phyloP scores from a whole-genome alignment of 257 asterid genomes.

The Asclepias syriaca region DNA sequence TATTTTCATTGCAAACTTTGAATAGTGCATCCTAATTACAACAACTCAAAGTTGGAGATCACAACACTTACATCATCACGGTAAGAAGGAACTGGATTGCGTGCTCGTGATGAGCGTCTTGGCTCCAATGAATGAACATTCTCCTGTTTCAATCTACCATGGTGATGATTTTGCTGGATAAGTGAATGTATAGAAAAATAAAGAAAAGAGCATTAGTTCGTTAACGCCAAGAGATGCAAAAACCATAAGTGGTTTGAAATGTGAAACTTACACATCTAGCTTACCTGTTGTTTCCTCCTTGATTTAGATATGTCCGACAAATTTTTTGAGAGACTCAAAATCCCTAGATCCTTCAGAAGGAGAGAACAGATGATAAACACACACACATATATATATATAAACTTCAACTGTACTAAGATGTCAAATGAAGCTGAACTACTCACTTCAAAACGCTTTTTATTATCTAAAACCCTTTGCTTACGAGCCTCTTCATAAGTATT shows the following conservation, averaged over 20 bases:
- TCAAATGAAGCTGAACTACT: not conserved
- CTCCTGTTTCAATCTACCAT: constrained; percentile 27
- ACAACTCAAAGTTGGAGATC: not conserved
- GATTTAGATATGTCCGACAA: constrained; percentile 44
- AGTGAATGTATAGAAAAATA: constrained; percentile 6
- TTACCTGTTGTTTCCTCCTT: constrained; percentile 34
- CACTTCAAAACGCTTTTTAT: constrained; percentile 72
- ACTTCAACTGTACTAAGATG: too few relatives aligned
- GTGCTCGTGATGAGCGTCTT: constrained; percentile 78
- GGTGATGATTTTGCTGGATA: constrained; percentile 41
- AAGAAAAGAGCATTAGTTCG: not conserved
- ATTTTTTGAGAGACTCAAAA: constrained; percentile 51
- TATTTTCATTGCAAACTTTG: not conserved
- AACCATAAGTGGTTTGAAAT: not conserved
- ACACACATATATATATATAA: not conserved
- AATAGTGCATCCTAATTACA: not conserved
- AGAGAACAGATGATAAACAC: not conserved
- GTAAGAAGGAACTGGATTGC: constrained; percentile 57
- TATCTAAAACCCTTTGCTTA: constrained; percentile 64
- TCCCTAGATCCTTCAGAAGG: constrained; percentile 69
- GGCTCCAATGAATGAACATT: constrained; percentile 46
- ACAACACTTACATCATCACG: constrained; percentile 62
- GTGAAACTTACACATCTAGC: constrained; percentile 33
- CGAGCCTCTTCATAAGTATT: constrained; percentile 65
- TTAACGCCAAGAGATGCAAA: not conserved